Conservation (phyloP, 345 rosid species). For the Eucalyptus virginea region DNA sequence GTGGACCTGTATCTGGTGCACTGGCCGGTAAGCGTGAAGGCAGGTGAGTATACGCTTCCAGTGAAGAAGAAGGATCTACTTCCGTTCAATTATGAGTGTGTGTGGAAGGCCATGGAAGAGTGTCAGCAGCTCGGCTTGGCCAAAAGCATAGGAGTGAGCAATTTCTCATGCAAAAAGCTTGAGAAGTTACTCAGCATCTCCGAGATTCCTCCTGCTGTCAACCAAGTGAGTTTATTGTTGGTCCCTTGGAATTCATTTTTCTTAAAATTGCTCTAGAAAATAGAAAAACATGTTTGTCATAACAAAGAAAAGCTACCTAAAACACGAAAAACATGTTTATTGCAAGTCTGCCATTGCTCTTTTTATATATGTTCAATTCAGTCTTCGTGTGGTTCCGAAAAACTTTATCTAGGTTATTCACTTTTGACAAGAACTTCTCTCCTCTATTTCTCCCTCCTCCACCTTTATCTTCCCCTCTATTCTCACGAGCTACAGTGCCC, state of each 20-base stretch:
- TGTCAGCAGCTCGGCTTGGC: constrained; percentile 15
- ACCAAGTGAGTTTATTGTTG: constrained; percentile 6
- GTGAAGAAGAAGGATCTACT: not conserved
- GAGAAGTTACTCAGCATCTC: constrained; percentile 4
- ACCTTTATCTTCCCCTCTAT: not conserved
- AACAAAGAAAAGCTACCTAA: not conserved
- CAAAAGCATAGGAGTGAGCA: constrained; percentile 24
- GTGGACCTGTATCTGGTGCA: constrained; percentile 18
- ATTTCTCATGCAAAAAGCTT: constrained; percentile 20
- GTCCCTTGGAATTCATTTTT: not conserved
- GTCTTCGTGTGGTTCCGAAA: not conserved
- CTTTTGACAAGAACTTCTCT: not conserved
- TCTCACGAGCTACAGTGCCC: not conserved
- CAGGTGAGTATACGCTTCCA: not conserved
- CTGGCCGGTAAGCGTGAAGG: constrained; percentile 4
- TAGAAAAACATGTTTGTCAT: not conserved
- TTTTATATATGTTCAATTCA: not conserved
- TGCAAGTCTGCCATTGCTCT: not conserved
- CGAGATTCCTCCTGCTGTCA: constrained; percentile 20
- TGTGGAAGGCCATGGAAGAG: constrained; percentile 38
- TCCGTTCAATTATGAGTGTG: not conserved
- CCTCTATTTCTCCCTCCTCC: not conserved
- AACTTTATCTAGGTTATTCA: not conserved
- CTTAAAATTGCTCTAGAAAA: not conserved
- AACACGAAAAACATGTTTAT: not conserved